Evolutionary conservation across 2,329 filamentous ascomycete genomes (phyloP).

Genomic region (Aspergillus pseudotamarii): DNA sequence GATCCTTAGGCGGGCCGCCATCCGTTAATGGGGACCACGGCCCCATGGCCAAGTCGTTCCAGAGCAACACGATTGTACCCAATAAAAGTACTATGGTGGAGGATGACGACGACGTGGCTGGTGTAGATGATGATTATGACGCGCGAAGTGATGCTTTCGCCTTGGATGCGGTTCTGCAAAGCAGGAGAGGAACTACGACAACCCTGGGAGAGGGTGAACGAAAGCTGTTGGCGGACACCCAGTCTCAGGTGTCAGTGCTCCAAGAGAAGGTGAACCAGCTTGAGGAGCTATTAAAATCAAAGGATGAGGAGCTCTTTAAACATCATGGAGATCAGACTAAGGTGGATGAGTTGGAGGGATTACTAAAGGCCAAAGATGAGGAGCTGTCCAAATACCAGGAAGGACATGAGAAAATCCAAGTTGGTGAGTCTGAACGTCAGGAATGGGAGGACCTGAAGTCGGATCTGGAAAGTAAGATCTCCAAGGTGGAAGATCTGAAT

Average conservation of each 20-base stretch:
- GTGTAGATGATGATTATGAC: constrained; percentile 58
- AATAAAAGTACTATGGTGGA: constrained; percentile 98
- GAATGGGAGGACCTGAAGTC: constrained; percentile 68
- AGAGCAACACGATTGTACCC: constrained; percentile 93
- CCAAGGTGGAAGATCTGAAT: constrained; percentile 75
- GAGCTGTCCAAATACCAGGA: constrained; percentile 65
- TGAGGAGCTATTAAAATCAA: constrained; percentile 69
- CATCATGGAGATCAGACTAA: constrained; percentile 59
- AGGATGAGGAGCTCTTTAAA: constrained; percentile 69
- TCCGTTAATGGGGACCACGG: constrained; percentile 67
- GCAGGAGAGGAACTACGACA: constrained; percentile 52
- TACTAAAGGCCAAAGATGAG: constrained; percentile 70
- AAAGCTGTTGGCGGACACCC: constrained; percentile 76
- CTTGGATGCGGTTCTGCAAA: constrained; percentile 54
- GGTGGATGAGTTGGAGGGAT: constrained; percentile 69
- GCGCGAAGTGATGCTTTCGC: constrained; percentile 67
- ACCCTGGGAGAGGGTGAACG: constrained; percentile 63
- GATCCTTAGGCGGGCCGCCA: constrained; percentile 45
- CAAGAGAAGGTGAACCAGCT: constrained; percentile 73
- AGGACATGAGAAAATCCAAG: constrained; percentile 56
- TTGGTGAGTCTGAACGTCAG: constrained; percentile 62
- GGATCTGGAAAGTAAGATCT: constrained; percentile 72
- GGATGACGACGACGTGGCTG: constrained; percentile 76
- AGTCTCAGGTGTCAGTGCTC: constrained; percentile 73
- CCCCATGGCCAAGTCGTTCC: constrained; percentile 84